Evolutionary conservation across 192 early-diverging fungal genomes (phyloP), one percentile per base, ranked within the genome.

Genomic region (Mortierella alpina): DNA sequence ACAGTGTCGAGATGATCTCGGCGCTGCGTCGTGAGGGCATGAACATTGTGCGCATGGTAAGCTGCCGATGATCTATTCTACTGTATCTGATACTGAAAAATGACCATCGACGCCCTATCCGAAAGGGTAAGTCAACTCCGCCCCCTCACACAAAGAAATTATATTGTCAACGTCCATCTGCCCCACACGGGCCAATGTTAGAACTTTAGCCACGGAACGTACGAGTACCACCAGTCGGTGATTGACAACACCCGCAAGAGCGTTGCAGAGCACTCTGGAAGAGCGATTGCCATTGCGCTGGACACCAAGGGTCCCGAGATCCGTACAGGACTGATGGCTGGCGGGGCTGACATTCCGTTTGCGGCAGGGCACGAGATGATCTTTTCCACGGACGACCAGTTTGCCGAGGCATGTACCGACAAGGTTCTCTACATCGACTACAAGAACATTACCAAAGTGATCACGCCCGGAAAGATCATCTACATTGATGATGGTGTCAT

Each of bases 401-500:
- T 89, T 78, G 88, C 86, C 22, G 82, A 86, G 15, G 78, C 81
- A 31, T 85, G 90, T 64, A 78, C 83, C 10, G 84, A 84, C 15
- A 83, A 92, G 56, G 62, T 83, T 49, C 83, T 93, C 66, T 94
- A 92, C 78, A 83, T 94, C 51, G 93, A 94, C 80, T 94, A 94
- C 86, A 85, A 86, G 70, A 93, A 93, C 80, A 82, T 94, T 62
- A 85, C 89, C 82, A 91, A 90, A 72, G 92, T 91, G 31, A 83
- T 93, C 14, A 76, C 83, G 5, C 81, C 86, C 10, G 92, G 92
- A 58, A 91, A 90, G 84, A 83, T 83, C 18, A 94, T 94, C 75
- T 94, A 88, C 70, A 92, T 98, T 70, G 96, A 98, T 71, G 96
- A 98, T 76, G 96, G 96, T 23, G 92, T 95, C 68, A 88, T 98